Percentiles rank a stretch among this genome's conserved stretches.
These are phyloP conservation scores for Bothriochloa decipiens DNA, from an alignment of 176 grass and related monocot species.

Conservation along the genomic window DNA sequence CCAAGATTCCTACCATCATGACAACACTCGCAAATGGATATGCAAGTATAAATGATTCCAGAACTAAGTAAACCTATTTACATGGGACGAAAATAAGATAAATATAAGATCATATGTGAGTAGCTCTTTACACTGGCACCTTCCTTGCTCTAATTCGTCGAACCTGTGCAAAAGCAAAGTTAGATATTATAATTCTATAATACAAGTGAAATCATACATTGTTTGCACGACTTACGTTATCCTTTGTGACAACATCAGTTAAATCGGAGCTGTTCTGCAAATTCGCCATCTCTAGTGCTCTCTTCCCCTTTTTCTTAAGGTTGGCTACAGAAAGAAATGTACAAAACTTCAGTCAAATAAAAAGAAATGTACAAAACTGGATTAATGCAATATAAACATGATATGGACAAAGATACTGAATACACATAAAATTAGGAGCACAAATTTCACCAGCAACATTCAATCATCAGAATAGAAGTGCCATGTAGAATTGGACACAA, in stretches of 20 bases:
- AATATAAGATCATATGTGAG: slow-evolving; percentile 6
- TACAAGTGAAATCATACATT: not conserved
- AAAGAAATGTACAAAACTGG: not conserved
- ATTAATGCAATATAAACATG: slow-evolving; percentile 19
- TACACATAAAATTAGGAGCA: not conserved
- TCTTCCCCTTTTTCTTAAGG: slow-evolving; percentile 53
- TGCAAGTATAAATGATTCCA: slow-evolving; percentile 3
- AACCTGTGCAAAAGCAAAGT: slow-evolving; percentile 36
- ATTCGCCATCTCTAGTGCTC: slow-evolving; percentile 40
- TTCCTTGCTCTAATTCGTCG: slow-evolving; percentile 56
- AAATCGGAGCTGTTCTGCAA: slow-evolving; percentile 39
- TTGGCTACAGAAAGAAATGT: slow-evolving; percentile 13
- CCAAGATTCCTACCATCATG: not conserved
- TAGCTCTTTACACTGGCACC: slow-evolving; percentile 21
- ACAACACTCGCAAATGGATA: slow-evolving; percentile 19
- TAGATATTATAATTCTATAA: slow-evolving; percentile 5
- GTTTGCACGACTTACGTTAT: slow-evolving; percentile 45
- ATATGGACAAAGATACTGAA: not conserved
- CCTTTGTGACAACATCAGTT: slow-evolving; percentile 27
- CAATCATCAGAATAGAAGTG: not conserved
- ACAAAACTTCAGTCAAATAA: not conserved
- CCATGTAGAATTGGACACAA: not conserved
- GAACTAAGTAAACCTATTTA: slow-evolving; percentile 12
- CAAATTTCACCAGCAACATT: not conserved
- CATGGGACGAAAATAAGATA: not conserved